Evolutionary conservation across 2,329 filamentous ascomycete species (phyloP).

Genomic region (Mycogone perniciosa): DNA sequence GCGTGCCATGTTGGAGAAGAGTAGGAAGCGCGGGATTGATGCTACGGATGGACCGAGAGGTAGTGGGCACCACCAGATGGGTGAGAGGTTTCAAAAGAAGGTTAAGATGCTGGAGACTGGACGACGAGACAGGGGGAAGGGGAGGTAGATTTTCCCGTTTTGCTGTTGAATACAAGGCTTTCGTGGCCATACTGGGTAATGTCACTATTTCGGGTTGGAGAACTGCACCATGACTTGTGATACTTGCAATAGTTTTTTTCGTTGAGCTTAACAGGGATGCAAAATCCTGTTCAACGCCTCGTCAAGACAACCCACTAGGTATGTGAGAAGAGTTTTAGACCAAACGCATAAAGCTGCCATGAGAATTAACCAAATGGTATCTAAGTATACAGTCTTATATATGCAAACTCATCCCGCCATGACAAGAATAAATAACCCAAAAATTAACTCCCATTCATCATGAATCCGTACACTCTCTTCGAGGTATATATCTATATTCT

Average conservation of each 20-base stretch:
- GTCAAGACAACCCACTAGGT: no score
- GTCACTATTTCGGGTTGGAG: background rate
- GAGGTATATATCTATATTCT: no score
- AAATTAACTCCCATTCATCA: background rate
- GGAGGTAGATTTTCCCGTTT: conserved; percentile 22
- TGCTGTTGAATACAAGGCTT: background rate
- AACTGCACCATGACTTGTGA: no score
- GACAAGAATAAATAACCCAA: background rate
- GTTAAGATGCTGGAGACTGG: conserved; percentile 49
- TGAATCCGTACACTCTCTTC: background rate
- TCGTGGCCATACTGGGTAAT: background rate
- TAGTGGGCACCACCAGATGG: conserved; percentile 57
- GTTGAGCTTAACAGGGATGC: no score
- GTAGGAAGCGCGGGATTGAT: conserved; percentile 71
- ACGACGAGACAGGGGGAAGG: conserved; percentile 39
- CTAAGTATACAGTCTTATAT: no score
- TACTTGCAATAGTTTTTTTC: no score
- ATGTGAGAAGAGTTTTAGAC: no score
- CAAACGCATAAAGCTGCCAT: no score
- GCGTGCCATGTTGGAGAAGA: conserved; percentile 67
- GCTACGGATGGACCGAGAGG: conserved; percentile 61
- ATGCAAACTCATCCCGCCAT: background rate
- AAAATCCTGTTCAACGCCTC: background rate
- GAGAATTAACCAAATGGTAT: no score
- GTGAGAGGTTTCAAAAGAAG: conserved; percentile 68